phyloP scores from a whole-genome alignment of 495 filamentous ascomycete species.

The Jackrogersella multiformis region DNA sequence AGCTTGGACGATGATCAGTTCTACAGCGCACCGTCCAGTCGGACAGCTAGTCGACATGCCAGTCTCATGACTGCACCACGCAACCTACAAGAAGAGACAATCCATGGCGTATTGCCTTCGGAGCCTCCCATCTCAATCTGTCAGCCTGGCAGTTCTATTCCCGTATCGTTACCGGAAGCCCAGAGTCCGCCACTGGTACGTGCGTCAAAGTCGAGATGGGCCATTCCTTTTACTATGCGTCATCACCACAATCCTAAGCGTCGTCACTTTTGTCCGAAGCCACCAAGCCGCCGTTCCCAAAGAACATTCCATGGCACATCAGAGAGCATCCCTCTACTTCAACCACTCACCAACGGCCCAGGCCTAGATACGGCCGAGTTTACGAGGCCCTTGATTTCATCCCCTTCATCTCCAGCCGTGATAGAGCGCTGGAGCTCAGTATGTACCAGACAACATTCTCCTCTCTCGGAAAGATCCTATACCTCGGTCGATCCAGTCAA shows the following conservation, averaged over 20 bases:
- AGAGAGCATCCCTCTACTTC: slow-evolving; percentile 27
- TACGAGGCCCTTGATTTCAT: neutral
- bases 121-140: slow-evolving; percentile 8
- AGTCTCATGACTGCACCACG: slow-evolving; percentile 20
- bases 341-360: slow-evolving; percentile 11
- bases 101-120: neutral
- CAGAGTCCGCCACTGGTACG: neutral
- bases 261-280: slow-evolving; percentile 34
- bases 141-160: neutral
- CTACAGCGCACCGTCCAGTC: slow-evolving; percentile 33
- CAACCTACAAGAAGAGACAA: slow-evolving; percentile 18
- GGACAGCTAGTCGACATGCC: slow-evolving; percentile 19
- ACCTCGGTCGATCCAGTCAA: neutral
- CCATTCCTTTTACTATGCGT: slow-evolving; percentile 16
- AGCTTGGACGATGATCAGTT: slow-evolving; percentile 31
- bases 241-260: slow-evolving; percentile 30
- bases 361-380: neutral
- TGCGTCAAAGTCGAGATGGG: slow-evolving; percentile 14
- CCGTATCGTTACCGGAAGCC: neutral
- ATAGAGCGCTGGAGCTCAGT: slow-evolving; percentile 8
- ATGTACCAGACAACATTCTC: neutral
- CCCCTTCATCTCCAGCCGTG: slow-evolving; percentile 9
- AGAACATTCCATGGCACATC: slow-evolving; percentile 25
- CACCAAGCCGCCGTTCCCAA: slow-evolving; percentile 18
- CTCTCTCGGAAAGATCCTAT: slow-evolving; percentile 8